These are phyloP conservation scores for Crepidotus variabilis DNA, from an alignment of 768 basidiomycete species.

Conservation along the genomic window DNA sequence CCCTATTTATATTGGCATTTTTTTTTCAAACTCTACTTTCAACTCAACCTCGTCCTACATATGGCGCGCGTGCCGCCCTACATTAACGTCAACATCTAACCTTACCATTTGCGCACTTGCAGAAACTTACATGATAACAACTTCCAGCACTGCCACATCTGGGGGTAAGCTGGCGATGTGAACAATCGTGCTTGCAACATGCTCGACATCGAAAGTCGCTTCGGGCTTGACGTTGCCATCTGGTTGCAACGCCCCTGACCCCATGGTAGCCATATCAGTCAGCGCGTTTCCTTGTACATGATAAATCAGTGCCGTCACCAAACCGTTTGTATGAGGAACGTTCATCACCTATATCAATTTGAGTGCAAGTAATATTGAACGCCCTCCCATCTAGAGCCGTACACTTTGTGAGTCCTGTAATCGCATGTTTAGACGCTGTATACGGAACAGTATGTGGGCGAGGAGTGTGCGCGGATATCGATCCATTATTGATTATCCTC, in stretches of 20 bases:
- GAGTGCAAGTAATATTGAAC: constrained; percentile 71
- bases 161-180: constrained; percentile 68
- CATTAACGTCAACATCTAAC: background rate
- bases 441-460: constrained; percentile 65
- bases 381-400: constrained; percentile 75
- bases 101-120: background rate
- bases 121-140: constrained; percentile 63
- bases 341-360: constrained; percentile 75
- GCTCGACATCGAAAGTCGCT: constrained; percentile 63
- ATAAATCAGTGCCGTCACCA: background rate
- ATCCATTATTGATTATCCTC: constrained; percentile 85
- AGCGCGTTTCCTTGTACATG: constrained; percentile 58
- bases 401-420: constrained; percentile 71
- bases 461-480: constrained; percentile 68
- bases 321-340: background rate
- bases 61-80: constrained; percentile 3
- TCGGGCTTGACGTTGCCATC: constrained; percentile 58
- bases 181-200: constrained; percentile 70
- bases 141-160: constrained; percentile 64
- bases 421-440: constrained; percentile 78
- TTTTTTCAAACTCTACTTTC: background rate
- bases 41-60: constrained; percentile 1
- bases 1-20: background rate
- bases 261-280: constrained; percentile 51
- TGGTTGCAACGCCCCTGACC: constrained; percentile 60